Percentiles rank a stretch among this genome's conserved stretches.
These are phyloP conservation scores for Tremellales sp. DNA, from an alignment of 1,284 basidiomycete genomes.

Conservation along the genomic window DNA sequence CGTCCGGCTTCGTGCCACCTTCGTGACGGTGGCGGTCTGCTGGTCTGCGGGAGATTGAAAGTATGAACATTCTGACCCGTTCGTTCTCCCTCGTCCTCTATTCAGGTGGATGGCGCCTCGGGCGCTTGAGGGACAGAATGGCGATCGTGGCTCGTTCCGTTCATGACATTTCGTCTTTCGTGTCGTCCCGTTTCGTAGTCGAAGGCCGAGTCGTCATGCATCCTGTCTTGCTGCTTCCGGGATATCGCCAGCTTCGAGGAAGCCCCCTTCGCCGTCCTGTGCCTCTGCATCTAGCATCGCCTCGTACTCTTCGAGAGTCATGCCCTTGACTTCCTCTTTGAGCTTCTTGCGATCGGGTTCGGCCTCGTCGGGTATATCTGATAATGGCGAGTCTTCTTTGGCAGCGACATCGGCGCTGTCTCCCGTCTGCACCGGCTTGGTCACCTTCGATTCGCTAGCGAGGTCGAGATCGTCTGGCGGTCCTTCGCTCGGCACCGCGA, in stretches of 20 bases:
- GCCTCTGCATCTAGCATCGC: conserved; percentile 35
- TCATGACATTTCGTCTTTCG: conserved; percentile 40
- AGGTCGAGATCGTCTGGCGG: conserved; percentile 3
- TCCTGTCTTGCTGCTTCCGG: not conserved
- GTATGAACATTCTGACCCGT: conserved; percentile 36
- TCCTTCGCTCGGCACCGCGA: conserved; percentile 2
- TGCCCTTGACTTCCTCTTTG: conserved; percentile 7
- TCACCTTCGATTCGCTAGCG: not conserved
- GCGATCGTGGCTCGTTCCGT: conserved; percentile 35
- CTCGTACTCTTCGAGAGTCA: conserved; percentile 41
- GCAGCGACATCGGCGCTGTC: not conserved
- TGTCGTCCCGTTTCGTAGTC: too few relatives aligned
- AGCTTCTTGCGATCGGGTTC: conserved; percentile 1
- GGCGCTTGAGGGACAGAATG: not conserved
- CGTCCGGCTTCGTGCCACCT: conserved; percentile 11
- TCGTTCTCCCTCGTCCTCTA: conserved; percentile 11
- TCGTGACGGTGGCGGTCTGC: conserved; percentile 5
- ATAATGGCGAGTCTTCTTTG: not conserved
- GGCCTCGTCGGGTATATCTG: conserved; percentile 3
- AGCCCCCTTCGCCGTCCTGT: conserved; percentile 21
- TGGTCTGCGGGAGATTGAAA: conserved; percentile 19
- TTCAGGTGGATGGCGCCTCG: conserved; percentile 6
- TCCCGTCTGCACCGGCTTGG: not conserved
- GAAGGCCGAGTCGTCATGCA: not conserved
- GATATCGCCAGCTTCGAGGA: conserved; percentile 26